Conservation (phyloP, 257 asterid species). For the Striga asiatica region DNA sequence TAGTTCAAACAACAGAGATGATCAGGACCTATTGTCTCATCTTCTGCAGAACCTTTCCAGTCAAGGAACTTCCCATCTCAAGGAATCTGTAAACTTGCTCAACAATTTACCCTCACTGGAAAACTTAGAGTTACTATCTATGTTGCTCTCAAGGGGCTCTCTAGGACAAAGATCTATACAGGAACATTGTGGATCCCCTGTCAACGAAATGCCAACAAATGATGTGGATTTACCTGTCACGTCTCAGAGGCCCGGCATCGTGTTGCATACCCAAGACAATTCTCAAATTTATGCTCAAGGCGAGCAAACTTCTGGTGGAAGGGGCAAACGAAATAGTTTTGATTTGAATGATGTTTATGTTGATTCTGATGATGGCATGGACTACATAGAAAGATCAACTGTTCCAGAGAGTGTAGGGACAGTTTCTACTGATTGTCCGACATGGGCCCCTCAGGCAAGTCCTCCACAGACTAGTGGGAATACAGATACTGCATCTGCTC, state of each 20-base stretch:
- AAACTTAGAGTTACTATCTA: constrained; percentile 32
- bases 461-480: constrained; percentile 77
- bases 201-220: constrained; percentile 29
- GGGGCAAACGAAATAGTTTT: constrained; percentile 51
- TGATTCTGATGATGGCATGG: constrained; percentile 63
- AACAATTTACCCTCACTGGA: constrained; percentile 32
- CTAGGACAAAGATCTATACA: constrained; percentile 34
- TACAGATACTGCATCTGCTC: constrained; percentile 76
- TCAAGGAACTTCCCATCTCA: constrained; percentile 33
- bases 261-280: constrained; percentile 27
- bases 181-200: constrained; percentile 20
- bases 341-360: constrained; percentile 64
- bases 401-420: constrained; percentile 32
- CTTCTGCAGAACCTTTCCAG: constrained; percentile 54
- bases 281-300: constrained; percentile 36
- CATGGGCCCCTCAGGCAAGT: constrained; percentile 69
- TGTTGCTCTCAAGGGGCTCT: constrained; percentile 41
- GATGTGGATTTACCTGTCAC: constrained; percentile 22
- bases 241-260: constrained; percentile 35
- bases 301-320: constrained; percentile 39
- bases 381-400: constrained; percentile 43
- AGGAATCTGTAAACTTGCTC: constrained; percentile 35
- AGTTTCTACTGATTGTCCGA: constrained; percentile 39
- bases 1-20: constrained; percentile 29
- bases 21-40: constrained; percentile 60